Conservation (phyloP, 2,329 filamentous ascomycete species). For the Nothophoma quercina region DNA sequence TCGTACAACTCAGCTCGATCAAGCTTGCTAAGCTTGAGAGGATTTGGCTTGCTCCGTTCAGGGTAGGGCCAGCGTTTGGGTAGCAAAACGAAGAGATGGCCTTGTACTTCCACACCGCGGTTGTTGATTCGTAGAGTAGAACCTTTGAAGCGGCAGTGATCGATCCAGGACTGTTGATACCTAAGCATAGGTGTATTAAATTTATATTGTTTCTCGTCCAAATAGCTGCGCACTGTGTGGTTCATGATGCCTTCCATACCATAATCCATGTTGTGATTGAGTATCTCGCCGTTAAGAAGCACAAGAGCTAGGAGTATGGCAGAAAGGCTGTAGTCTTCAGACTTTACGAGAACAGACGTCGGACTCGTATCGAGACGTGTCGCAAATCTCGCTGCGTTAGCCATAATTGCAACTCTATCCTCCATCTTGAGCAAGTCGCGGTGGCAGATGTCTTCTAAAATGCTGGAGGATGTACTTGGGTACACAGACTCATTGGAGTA, state of each 20-base stretch:
- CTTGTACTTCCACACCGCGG: slow-evolving; percentile 19
- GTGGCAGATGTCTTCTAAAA: slow-evolving; percentile 25
- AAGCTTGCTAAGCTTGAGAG: neutral
- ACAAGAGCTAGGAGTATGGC: slow-evolving; percentile 21
- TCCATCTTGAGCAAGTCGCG: slow-evolving; percentile 19
- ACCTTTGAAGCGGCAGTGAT: slow-evolving; percentile 23
- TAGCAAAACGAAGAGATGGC: slow-evolving; percentile 18
- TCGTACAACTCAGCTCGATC: neutral
- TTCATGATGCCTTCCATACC: neutral
- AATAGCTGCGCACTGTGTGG: slow-evolving; percentile 5
- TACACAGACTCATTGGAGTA: slow-evolving; percentile 2
- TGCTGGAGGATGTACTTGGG: slow-evolving; percentile 22
- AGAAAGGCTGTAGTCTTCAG: slow-evolving; percentile 22
- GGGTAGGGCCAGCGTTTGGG: neutral
- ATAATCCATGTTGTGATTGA: neutral
- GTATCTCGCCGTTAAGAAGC: slow-evolving; percentile 29
- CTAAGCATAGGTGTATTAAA: slow-evolving; percentile 13
- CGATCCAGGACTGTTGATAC: slow-evolving; percentile 21
- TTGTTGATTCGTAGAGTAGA: slow-evolving; percentile 9
- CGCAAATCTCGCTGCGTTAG: slow-evolving; percentile 24
- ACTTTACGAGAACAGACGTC: neutral
- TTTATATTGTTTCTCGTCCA: slow-evolving; percentile 5
- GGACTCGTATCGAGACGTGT: slow-evolving; percentile 17
- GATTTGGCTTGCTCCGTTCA: neutral
- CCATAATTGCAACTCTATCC: slow-evolving; percentile 27